phyloP scores from a whole-genome alignment of 2,329 filamentous ascomycete species.

The Aureobasidium lini region DNA sequence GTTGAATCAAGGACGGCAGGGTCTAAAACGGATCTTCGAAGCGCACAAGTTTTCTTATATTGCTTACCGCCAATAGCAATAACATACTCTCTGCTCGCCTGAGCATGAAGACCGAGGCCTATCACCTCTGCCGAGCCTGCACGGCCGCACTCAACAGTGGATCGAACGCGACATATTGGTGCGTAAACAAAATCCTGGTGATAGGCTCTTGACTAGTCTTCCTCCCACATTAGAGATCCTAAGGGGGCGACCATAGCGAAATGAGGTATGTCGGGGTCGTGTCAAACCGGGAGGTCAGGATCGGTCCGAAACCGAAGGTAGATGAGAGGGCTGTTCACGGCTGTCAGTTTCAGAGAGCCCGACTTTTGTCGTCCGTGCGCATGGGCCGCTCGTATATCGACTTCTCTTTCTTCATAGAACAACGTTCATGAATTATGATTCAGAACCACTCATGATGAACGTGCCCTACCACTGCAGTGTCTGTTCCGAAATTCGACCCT shows the following conservation, averaged over 20 bases:
- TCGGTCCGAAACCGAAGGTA: conserved; percentile 5
- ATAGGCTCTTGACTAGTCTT: not conserved
- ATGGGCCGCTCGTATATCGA: too few species aligned
- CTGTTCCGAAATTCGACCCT: not conserved
- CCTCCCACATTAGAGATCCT: not conserved
- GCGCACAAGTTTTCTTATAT: conserved; percentile 2
- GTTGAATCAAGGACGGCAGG: not conserved
- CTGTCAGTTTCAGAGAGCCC: not conserved
- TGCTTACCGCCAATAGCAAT: not conserved
- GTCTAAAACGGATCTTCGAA: not conserved
- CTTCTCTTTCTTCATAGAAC: too few species aligned
- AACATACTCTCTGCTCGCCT: not conserved
- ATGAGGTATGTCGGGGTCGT: not conserved
- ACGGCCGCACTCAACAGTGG: not conserved
- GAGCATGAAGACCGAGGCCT: not conserved
- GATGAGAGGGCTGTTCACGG: not conserved
- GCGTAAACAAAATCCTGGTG: not conserved
- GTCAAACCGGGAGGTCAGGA: not conserved
- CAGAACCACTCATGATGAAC: not conserved
- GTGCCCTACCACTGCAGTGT: not conserved
- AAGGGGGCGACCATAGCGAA: not conserved
- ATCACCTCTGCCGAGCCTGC: not conserved
- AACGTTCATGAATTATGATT: too few species aligned
- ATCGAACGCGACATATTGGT: not conserved
- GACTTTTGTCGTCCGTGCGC: too few species aligned